Conservation (phyloP, 371 early-diverging fungal species). For the Mortierella sp. region DNA sequence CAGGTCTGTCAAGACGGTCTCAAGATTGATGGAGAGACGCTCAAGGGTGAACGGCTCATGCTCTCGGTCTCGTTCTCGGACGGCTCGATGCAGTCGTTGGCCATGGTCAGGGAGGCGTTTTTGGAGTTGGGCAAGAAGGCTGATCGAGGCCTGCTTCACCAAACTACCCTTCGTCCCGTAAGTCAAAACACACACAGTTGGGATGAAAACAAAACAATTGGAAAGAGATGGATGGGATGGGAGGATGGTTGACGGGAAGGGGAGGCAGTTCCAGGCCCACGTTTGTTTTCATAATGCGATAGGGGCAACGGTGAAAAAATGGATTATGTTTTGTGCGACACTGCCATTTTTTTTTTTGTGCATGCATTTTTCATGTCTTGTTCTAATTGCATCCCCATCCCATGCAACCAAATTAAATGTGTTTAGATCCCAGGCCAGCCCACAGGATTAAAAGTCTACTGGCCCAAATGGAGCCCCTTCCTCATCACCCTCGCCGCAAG, state of each 20-base stretch:
- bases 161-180: slow-evolving; percentile 14
- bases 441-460: slow-evolving; percentile 31
- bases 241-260: not conserved
- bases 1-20: slow-evolving; percentile 15
- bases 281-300: not conserved
- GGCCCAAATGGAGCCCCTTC: slow-evolving; percentile 39
- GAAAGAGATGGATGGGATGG: not conserved
- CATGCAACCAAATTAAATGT: not conserved
- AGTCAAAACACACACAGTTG: not conserved
- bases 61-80: slow-evolving; percentile 15
- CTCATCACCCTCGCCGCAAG: slow-evolving; percentile 29
- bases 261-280: not conserved
- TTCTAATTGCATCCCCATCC: not conserved
- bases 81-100: slow-evolving; percentile 10
- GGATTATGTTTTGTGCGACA: not conserved
- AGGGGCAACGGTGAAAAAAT: not conserved
- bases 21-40: not conserved
- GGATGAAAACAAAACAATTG: not conserved
- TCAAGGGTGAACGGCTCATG: not conserved
- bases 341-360: not conserved
- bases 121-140: slow-evolving; percentile 14
- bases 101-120: slow-evolving; percentile 11
- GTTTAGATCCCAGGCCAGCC: slow-evolving; percentile 47
- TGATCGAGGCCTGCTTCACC: not conserved
- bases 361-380: not conserved